These are phyloP conservation scores for Emmonsia crescens DNA, from an alignment of 2,329 filamentous ascomycete genomes.

Conservation along the genomic window DNA sequence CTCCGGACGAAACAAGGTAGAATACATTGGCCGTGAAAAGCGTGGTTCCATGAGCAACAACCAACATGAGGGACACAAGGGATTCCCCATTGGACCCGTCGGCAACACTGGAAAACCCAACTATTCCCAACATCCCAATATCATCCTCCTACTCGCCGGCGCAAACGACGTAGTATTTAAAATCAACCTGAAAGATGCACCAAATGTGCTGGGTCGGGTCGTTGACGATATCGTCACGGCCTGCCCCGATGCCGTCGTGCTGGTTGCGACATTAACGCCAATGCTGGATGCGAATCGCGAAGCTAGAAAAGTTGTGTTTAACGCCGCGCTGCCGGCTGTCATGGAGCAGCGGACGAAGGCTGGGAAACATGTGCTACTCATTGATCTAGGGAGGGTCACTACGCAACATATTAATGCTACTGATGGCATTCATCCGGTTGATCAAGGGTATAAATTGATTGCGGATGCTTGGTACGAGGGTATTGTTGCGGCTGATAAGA, in stretches of 20 bases:
- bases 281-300: not conserved
- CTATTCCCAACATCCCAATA: conserved; percentile 19
- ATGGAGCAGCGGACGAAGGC: not conserved
- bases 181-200: conserved; percentile 19
- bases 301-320: not conserved
- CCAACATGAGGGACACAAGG: conserved; percentile 10
- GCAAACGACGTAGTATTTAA: conserved; percentile 24
- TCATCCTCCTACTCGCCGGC: conserved; percentile 24
- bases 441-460: conserved; percentile 2
- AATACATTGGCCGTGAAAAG: conserved; percentile 7
- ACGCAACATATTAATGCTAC: not conserved
- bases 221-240: conserved; percentile 22
- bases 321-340: not conserved
- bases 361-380: conserved; percentile 3
- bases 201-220: conserved; percentile 22
- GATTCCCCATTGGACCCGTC: conserved; percentile 22
- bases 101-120: conserved; percentile 10
- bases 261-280: conserved; percentile 29
- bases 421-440: conserved; percentile 5
- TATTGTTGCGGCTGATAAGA: not conserved
- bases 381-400: conserved; percentile 4
- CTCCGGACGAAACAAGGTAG: conserved; percentile 11
- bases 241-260: conserved; percentile 23
- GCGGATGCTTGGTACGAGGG: conserved; percentile 1
- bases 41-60: conserved; percentile 22